phyloP scores from a whole-genome alignment of 768 basidiomycete genomes.

The Coprinellus micaceus region DNA sequence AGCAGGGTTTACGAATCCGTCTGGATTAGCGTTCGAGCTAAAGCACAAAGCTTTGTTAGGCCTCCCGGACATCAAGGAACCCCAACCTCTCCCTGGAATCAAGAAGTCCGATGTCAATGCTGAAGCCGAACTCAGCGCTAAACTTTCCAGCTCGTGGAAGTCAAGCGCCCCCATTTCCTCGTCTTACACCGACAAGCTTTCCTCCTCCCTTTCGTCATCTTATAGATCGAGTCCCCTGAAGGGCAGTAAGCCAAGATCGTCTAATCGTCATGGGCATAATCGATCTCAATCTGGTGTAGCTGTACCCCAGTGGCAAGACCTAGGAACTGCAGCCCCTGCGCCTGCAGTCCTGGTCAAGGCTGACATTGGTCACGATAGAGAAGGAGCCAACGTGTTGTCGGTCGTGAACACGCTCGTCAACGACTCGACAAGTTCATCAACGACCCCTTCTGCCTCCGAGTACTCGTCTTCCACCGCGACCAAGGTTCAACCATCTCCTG shows the following conservation, averaged over 20 bases:
- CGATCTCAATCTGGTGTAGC: slow-evolving; percentile 37
- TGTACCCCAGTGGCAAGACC: slow-evolving; percentile 47
- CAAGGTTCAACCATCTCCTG: slow-evolving; percentile 35
- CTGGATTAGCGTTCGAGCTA: slow-evolving; percentile 26
- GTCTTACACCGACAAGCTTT: slow-evolving; percentile 39
- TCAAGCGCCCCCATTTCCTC: slow-evolving; percentile 23
- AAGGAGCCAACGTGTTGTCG: slow-evolving; percentile 37
- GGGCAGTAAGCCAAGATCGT: slow-evolving; percentile 25
- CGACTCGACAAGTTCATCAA: neutral
- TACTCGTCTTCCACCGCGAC: slow-evolving; percentile 39
- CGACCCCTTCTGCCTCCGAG: slow-evolving; percentile 25
- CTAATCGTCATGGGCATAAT: slow-evolving; percentile 25
- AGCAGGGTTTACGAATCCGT: slow-evolving; percentile 36
- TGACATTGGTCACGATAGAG: slow-evolving; percentile 42
- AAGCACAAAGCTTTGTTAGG: slow-evolving; percentile 11
- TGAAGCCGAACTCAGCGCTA: neutral
- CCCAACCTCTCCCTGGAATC: slow-evolving; percentile 12
- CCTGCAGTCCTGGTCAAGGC: slow-evolving; percentile 53
- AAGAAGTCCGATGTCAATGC: slow-evolving; percentile 12
- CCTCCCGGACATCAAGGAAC: neutral
- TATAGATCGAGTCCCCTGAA: slow-evolving; percentile 35
- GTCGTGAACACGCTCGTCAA: slow-evolving; percentile 25
- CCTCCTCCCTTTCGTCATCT: slow-evolving; percentile 34
- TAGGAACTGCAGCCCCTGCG: slow-evolving; percentile 47
- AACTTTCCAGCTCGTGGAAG: slow-evolving; percentile 35